A percentile compares a stretch with the other conserved stretches of the same genome.
Conservation (phyloP, 495 filamentous ascomycete genomes). For the Aspergillus avenaceus region DNA sequence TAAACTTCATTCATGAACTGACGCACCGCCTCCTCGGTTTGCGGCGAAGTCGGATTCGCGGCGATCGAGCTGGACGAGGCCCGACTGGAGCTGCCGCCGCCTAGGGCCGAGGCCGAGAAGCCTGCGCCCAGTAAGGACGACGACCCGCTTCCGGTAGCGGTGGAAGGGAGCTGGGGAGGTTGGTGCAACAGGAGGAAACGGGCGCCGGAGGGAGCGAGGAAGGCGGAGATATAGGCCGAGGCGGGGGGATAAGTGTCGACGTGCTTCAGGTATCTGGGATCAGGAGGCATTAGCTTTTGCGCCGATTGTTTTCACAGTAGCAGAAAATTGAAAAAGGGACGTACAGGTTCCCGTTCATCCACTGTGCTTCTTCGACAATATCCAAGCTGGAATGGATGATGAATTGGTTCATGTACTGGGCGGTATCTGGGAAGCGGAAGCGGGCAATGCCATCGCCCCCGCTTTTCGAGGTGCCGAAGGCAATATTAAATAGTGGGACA, state of each 20-base stretch:
- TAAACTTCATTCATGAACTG: slow-evolving; percentile 93
- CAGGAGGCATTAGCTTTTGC: not conserved
- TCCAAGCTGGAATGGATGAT: slow-evolving; percentile 89
- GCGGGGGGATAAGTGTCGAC: slow-evolving; percentile 81
- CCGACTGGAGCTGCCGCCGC: slow-evolving; percentile 33
- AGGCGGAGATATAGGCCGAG: slow-evolving; percentile 84
- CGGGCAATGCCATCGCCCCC: slow-evolving; percentile 88
- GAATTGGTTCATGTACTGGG: slow-evolving; percentile 94
- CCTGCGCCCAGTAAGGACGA: slow-evolving; percentile 25
- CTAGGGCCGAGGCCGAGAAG: slow-evolving; percentile 19
- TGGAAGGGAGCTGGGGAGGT: slow-evolving; percentile 48
- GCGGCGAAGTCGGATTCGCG: slow-evolving; percentile 76
- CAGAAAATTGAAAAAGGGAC: slow-evolving; percentile 5
- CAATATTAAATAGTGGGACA: slow-evolving; percentile 90
- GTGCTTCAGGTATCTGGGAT: slow-evolving; percentile 82
- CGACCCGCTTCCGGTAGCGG: slow-evolving; percentile 15
- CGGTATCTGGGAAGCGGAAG: slow-evolving; percentile 71
- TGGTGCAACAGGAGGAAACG: slow-evolving; percentile 88
- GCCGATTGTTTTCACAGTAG: not conserved
- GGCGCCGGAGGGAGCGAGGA: slow-evolving; percentile 68
- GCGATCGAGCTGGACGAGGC: slow-evolving; percentile 61
- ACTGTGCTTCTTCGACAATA: slow-evolving; percentile 92
- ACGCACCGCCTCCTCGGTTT: slow-evolving; percentile 90
- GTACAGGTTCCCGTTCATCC: slow-evolving; percentile 76
- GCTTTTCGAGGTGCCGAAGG: slow-evolving; percentile 92